phyloP scores from a whole-genome alignment of 2,329 filamentous ascomycete genomes.

The Aspergillus aculeatinus region DNA sequence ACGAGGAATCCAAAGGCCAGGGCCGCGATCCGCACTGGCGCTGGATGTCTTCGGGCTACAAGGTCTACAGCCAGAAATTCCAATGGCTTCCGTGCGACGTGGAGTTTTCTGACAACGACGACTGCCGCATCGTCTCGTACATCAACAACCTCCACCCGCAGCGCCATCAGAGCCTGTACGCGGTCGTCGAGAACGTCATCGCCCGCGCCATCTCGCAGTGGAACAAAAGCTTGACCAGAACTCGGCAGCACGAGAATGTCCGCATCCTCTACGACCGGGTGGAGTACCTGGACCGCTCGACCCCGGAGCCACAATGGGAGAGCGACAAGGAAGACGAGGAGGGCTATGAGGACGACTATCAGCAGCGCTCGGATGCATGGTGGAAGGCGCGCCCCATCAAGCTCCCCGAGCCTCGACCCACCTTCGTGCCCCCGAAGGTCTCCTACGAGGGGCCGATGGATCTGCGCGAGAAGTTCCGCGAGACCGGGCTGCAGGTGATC shows the following conservation, averaged over 20 bases:
- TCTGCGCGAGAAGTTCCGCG: slow-evolving; percentile 29
- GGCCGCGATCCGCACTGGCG: too few relatives aligned
- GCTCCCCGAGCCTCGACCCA: background rate
- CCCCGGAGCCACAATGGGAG: slow-evolving; percentile 4
- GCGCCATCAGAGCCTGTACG: slow-evolving; percentile 34
- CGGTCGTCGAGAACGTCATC: slow-evolving; percentile 37
- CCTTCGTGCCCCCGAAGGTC: slow-evolving; percentile 10
- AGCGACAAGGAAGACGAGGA: background rate
- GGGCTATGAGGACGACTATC: slow-evolving; percentile 5
- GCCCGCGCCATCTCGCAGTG: slow-evolving; percentile 47
- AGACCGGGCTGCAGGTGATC: slow-evolving; percentile 46
- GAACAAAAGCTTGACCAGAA: slow-evolving; percentile 34
- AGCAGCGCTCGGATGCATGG: slow-evolving; percentile 5
- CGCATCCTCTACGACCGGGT: slow-evolving; percentile 14
- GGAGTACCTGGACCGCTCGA: background rate
- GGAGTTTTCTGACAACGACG: slow-evolving; percentile 18
- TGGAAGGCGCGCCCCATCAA: slow-evolving; percentile 4
- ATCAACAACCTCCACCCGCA: slow-evolving; percentile 47
- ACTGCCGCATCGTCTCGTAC: slow-evolving; percentile 38
- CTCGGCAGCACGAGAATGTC: background rate
- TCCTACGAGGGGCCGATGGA: slow-evolving; percentile 5
- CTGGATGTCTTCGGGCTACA: background rate
- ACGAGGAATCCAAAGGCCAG: background rate
- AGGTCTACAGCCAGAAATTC: slow-evolving; percentile 31
- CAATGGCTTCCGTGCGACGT: slow-evolving; percentile 50